Percentiles rank a stretch among this genome's conserved stretches.
Conservation (phyloP, 768 basidiomycete species). For the Russula vinacea region DNA sequence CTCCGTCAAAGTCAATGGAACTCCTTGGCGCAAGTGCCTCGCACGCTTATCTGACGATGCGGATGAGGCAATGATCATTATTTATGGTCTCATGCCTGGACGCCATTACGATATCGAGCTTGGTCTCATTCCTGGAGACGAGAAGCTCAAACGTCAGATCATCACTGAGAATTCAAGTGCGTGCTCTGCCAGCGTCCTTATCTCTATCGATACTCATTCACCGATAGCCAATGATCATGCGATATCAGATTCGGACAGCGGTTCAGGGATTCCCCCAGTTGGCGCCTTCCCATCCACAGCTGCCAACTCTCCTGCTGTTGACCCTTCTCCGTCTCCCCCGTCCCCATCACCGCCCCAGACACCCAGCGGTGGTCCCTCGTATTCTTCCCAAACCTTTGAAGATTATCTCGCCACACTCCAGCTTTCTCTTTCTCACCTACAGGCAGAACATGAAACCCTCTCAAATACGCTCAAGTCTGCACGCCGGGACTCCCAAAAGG, state of each 20-base stretch:
- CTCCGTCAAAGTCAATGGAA: constrained; percentile 74
- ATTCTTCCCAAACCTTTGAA: constrained; percentile 52
- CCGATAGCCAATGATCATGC: constrained; percentile 9
- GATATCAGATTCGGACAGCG: constrained; percentile 13
- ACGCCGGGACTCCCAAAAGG: constrained; percentile 78
- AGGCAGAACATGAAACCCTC: constrained; percentile 65
- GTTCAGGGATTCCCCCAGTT: constrained; percentile 10
- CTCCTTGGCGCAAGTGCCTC: constrained; percentile 75
- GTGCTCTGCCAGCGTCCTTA: constrained; percentile 24
- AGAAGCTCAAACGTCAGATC: constrained; percentile 58
- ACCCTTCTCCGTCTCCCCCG: constrained; percentile 28
- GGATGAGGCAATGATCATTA: constrained; percentile 87
- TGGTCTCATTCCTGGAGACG: constrained; percentile 62
- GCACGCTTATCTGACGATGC: constrained; percentile 74
- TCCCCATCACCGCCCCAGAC: constrained; percentile 27
- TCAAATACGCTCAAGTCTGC: constrained; percentile 68
- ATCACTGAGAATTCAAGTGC: constrained; percentile 54
- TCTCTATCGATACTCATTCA: neutral
- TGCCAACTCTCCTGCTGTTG: constrained; percentile 11
- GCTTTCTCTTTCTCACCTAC: constrained; percentile 59
- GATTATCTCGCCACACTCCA: constrained; percentile 66
- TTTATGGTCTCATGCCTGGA: constrained; percentile 85
- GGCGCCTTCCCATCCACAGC: constrained; percentile 9
- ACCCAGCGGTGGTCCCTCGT: constrained; percentile 31
- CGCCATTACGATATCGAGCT: constrained; percentile 90